These are phyloP conservation scores for Phialophora tarda DNA, from an alignment of 2,329 filamentous ascomycete species.

Conservation along the genomic window DNA sequence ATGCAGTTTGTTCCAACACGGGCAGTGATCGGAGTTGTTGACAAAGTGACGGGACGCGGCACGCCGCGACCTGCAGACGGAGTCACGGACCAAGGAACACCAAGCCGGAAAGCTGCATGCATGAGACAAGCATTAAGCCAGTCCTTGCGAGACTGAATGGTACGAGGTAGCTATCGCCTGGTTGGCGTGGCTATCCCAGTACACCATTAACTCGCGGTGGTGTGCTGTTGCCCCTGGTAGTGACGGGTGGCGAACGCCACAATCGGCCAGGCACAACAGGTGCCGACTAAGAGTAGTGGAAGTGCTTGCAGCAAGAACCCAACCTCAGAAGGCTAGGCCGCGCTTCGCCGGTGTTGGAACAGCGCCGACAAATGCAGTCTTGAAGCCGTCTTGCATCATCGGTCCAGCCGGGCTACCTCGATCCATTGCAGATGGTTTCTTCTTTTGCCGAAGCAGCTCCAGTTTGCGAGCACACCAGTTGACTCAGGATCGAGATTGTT, in stretches of 20 bases:
- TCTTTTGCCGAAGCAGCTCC: neutral
- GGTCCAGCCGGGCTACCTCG: neutral
- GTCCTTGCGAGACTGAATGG: neutral
- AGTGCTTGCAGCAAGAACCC: constrained; percentile 1
- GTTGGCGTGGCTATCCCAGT: neutral
- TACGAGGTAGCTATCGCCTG: neutral
- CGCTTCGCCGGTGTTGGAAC: neutral
- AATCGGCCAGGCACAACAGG: neutral
- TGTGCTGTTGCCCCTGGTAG: neutral
- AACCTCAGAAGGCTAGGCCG: neutral
- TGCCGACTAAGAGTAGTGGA: neutral
- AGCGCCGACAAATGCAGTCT: neutral
- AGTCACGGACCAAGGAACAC: constrained; percentile 2
- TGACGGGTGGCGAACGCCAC: neutral
- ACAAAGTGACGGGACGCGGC: constrained; percentile 7
- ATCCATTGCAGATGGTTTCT: neutral
- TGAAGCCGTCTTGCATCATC: neutral
- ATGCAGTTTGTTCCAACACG: neutral
- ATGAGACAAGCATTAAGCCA: constrained; percentile 7
- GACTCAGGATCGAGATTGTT: neutral
- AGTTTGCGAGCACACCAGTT: neutral
- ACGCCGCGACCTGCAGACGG: neutral
- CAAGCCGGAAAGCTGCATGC: constrained; percentile 5
- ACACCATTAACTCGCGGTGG: neutral
- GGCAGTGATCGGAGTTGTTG: neutral